Percentiles rank a stretch among this genome's conserved stretches.
Evolutionary conservation across 1,139 yeast species (phyloP).

Genomic region (Magnusiomyces sp.): DNA sequence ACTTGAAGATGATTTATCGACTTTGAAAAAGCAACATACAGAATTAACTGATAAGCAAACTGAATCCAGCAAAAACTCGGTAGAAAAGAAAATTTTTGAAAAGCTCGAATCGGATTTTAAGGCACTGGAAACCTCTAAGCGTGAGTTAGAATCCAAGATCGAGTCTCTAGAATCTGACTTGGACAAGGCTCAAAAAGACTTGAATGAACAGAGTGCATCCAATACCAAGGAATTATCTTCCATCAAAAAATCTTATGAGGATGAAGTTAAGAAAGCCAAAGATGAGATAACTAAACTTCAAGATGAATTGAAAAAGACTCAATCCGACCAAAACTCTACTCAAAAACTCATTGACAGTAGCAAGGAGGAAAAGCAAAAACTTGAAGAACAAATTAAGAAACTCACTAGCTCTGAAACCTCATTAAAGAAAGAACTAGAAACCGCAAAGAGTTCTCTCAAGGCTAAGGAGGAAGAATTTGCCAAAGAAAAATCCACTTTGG

Average conservation of each 20-base stretch:
- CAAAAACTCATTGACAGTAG: too few species aligned
- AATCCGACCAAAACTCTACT: constrained; percentile 16
- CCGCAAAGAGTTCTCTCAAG: constrained; percentile 9
- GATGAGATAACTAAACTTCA: constrained; percentile 18
- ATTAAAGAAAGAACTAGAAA: constrained; percentile 21
- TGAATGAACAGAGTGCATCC: constrained; percentile 6
- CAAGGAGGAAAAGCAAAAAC: constrained; percentile 18
- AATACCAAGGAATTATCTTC: constrained; percentile 3
- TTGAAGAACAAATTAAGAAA: constrained; percentile 19
- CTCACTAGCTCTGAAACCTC: constrained; percentile 23
- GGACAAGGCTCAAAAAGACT: constrained; percentile 1
- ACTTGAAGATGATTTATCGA: background rate
- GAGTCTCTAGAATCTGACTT: background rate
- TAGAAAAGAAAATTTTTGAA: constrained; percentile 12
- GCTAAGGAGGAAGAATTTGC: background rate
- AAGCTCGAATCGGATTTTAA: constrained; percentile 9
- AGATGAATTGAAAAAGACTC: constrained; percentile 10
- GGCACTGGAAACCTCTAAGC: background rate
- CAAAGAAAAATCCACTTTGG: constrained; percentile 2
- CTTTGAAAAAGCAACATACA: constrained; percentile 10
- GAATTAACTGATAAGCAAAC: constrained; percentile 13
- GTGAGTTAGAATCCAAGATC: background rate
- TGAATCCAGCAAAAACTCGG: constrained; percentile 16
- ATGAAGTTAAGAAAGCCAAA: constrained; percentile 12
- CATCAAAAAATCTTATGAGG: background rate